Conservation (phyloP, 768 basidiomycete species). For the Calocera cornea region DNA sequence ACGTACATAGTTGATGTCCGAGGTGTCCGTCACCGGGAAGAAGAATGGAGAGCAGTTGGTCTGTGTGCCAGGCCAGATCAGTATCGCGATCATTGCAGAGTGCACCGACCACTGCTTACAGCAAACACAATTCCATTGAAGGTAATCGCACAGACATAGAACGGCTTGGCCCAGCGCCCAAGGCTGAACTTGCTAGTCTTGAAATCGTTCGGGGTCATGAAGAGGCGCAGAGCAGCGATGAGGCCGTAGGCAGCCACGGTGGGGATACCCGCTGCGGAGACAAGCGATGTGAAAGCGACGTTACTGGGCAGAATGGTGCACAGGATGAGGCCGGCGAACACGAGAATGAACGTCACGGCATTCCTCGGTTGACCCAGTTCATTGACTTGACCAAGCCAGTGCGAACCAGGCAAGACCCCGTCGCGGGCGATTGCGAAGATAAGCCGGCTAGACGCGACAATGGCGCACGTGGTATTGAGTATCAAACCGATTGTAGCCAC, state of each 20-base stretch:
- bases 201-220: conserved; percentile 67
- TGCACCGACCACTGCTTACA: conserved; percentile 32
- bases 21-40: conserved; percentile 55
- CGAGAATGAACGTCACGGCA: conserved; percentile 75
- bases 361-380: conserved; percentile 59
- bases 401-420: conserved; percentile 70
- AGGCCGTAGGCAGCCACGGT: conserved; percentile 81
- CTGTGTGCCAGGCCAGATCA: conserved; percentile 25
- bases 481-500: conserved; percentile 76
- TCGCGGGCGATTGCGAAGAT: conserved; percentile 92
- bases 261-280: conserved; percentile 74
- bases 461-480: conserved; percentile 76
- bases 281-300: conserved; percentile 82
- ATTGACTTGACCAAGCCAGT: conserved; percentile 71
- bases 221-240: conserved; percentile 60
- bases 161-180: conserved; percentile 49
- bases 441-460: conserved; percentile 78
- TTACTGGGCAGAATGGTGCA: conserved; percentile 81
- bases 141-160: conserved; percentile 50
- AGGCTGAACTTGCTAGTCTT: conserved; percentile 57
- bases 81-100: conserved; percentile 9
- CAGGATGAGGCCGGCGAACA: conserved; percentile 61
- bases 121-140: conserved; percentile 68
- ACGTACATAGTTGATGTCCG: conserved; percentile 72
- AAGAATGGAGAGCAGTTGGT: conserved; percentile 76